Conservation (phyloP, 768 basidiomycete genomes). For the Phaffia tasmanica region DNA sequence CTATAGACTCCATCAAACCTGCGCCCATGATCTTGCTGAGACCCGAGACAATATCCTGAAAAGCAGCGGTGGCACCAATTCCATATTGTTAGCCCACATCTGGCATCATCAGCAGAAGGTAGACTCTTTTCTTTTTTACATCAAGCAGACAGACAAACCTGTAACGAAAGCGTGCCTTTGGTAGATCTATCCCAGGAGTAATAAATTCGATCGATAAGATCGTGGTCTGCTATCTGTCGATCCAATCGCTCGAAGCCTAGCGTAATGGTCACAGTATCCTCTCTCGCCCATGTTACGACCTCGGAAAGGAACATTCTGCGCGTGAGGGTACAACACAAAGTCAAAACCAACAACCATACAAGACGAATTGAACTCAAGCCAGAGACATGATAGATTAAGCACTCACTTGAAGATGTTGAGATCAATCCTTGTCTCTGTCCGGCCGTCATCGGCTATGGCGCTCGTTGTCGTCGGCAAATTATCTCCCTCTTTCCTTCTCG, state of each 20-base stretch:
- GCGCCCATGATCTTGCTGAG: slow-evolving; percentile 67
- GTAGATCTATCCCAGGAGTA: slow-evolving; percentile 83
- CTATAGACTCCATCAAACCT: slow-evolving; percentile 95
- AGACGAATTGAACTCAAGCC: too few species aligned
- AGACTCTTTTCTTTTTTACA: too few species aligned
- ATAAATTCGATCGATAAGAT: slow-evolving; percentile 78
- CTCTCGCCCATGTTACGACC: slow-evolving; percentile 87
- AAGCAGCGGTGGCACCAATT: slow-evolving; percentile 41
- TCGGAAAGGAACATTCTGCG: slow-evolving; percentile 70
- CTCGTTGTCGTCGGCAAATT: background rate
- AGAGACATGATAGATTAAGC: background rate
- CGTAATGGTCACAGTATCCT: slow-evolving; percentile 82
- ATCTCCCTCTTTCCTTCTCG: slow-evolving; percentile 2
- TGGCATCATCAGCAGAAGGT: too few species aligned
- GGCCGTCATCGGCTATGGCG: slow-evolving; percentile 45
- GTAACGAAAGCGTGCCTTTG: slow-evolving; percentile 71
- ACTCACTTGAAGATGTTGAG: slow-evolving; percentile 55
- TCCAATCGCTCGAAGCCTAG: slow-evolving; percentile 64
- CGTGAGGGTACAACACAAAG: too few species aligned
- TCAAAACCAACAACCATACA: background rate
- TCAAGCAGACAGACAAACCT: slow-evolving; percentile 43
- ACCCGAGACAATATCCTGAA: slow-evolving; percentile 81
- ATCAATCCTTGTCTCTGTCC: slow-evolving; percentile 81
- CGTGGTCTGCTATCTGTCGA: slow-evolving; percentile 85
- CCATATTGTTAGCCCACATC: too few species aligned